A percentile compares a stretch with the other conserved stretches of the same genome.
Conservation (phyloP, 495 filamentous ascomycete genomes). For the Tuber melanosporum region DNA sequence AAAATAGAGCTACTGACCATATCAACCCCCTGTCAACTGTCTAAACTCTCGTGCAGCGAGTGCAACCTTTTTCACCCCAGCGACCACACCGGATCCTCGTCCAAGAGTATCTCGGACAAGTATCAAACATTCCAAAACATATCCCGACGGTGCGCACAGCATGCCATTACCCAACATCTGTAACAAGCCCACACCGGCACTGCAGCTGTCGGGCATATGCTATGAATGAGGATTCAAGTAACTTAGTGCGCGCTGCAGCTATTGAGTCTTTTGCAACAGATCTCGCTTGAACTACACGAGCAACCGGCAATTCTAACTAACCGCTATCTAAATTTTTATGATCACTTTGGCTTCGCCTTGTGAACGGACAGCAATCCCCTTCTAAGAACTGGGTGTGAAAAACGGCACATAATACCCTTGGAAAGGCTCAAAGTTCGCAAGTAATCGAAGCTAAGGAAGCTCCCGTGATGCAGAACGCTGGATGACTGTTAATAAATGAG, state of each 20-base stretch:
- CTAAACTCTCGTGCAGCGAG: not conserved
- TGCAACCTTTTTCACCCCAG: not conserved
- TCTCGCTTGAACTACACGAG: not conserved
- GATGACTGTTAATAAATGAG: not conserved
- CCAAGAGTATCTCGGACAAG: not conserved
- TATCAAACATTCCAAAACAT: not conserved
- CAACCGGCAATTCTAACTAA: not conserved
- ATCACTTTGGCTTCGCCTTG: not conserved
- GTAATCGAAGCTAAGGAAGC: not conserved
- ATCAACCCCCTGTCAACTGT: not conserved
- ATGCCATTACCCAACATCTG: not conserved
- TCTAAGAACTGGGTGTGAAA: not conserved
- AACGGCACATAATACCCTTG: not conserved
- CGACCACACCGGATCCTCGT: not conserved
- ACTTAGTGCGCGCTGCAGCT: not conserved
- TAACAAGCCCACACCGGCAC: not conserved
- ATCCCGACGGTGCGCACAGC: not conserved
- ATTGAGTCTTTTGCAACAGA: not conserved
- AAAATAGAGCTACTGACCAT: not conserved
- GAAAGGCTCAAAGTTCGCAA: not conserved
- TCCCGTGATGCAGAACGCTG: not conserved
- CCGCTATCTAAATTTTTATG: not conserved
- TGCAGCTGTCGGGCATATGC: not conserved
- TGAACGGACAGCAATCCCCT: not conserved
- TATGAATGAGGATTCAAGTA: not conserved